These are phyloP conservation scores for Erodium texanum DNA, from an alignment of 441 rosid species.

Conservation along the genomic window DNA sequence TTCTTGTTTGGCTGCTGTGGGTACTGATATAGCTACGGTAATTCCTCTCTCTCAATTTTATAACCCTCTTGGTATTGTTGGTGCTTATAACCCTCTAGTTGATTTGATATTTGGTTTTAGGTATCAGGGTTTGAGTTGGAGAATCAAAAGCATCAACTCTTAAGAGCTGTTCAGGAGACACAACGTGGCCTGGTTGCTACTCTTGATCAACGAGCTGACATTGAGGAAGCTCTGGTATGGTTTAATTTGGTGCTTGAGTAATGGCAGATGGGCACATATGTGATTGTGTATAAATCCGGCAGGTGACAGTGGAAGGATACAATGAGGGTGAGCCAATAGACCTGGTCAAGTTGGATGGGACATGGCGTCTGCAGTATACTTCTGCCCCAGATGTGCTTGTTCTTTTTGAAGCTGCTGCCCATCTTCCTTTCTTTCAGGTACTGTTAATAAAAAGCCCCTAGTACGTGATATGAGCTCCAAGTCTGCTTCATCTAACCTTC, in stretches of 20 bases:
- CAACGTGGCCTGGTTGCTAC: slow-evolving; percentile 55
- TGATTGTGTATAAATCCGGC: slow-evolving; percentile 20
- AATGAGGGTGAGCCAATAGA: slow-evolving; percentile 55
- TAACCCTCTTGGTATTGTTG: neutral
- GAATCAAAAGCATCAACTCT: slow-evolving; percentile 54
- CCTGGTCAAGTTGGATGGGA: slow-evolving; percentile 66
- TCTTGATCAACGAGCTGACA: slow-evolving; percentile 61
- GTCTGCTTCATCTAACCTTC: neutral
- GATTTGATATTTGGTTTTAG: slow-evolving; percentile 27
- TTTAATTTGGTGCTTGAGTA: neutral
- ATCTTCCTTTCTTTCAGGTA: slow-evolving; percentile 83
- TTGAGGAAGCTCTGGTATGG: slow-evolving; percentile 77
- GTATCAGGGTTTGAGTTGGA: slow-evolving; percentile 50
- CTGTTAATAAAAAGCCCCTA: slow-evolving; percentile 10
- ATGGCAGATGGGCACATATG: neutral
- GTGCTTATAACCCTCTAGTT: slow-evolving; percentile 2
- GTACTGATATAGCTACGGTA: slow-evolving; percentile 41
- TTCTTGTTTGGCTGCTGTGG: slow-evolving; percentile 36
- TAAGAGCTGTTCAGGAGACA: slow-evolving; percentile 62
- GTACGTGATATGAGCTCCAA: neutral
- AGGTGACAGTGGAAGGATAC: slow-evolving; percentile 67
- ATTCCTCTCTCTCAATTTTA: slow-evolving; percentile 18
- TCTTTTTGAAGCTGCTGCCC: slow-evolving; percentile 74
- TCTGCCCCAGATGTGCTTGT: slow-evolving; percentile 85
- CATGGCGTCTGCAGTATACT: slow-evolving; percentile 90